Evolutionary conservation across 495 filamentous ascomycete species (phyloP).

Genomic region (Podospora anserina): DNA sequence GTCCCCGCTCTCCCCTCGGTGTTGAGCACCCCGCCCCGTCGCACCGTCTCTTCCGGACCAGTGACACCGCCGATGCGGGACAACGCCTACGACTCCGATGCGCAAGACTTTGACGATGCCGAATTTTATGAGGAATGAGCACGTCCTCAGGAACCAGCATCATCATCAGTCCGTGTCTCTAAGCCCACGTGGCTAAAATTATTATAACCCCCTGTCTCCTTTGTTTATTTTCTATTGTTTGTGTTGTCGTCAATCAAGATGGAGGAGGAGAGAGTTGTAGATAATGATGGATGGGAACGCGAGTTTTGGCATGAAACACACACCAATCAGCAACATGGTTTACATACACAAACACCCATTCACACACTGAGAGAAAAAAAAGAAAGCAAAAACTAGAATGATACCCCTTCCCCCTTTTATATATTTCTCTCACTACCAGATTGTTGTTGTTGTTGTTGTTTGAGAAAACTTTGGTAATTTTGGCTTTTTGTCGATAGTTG

Average conservation of each 20-base stretch:
- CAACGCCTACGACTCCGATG: slow-evolving; percentile 69
- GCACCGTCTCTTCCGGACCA: slow-evolving; percentile 37
- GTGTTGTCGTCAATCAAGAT: slow-evolving; percentile 15
- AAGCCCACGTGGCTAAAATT: background rate
- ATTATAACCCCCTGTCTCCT: slow-evolving; percentile 18
- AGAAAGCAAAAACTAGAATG: slow-evolving; percentile 26
- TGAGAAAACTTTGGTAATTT: background rate
- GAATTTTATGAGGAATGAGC: slow-evolving; percentile 55
- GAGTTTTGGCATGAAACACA: background rate
- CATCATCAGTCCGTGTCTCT: background rate
- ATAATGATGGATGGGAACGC: background rate
- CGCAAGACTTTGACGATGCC: slow-evolving; percentile 57
- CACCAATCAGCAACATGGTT: background rate
- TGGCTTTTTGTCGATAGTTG: slow-evolving; percentile 1
- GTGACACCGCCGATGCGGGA: slow-evolving; percentile 65
- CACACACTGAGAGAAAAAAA: slow-evolving; percentile 2
- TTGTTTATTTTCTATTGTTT: slow-evolving; percentile 24
- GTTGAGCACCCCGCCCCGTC: slow-evolving; percentile 4
- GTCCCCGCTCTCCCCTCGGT: background rate
- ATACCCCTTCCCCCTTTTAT: slow-evolving; percentile 23
- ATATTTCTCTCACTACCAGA: too few species aligned
- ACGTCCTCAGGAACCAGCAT: background rate
- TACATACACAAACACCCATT: background rate
- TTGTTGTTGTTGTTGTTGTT: background rate
- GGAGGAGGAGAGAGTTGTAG: background rate